Evolutionary conservation across 75 land plant species (phyloP), one percentile per base, ranked within the genome.

Genomic region (Picea glauca): DNA sequence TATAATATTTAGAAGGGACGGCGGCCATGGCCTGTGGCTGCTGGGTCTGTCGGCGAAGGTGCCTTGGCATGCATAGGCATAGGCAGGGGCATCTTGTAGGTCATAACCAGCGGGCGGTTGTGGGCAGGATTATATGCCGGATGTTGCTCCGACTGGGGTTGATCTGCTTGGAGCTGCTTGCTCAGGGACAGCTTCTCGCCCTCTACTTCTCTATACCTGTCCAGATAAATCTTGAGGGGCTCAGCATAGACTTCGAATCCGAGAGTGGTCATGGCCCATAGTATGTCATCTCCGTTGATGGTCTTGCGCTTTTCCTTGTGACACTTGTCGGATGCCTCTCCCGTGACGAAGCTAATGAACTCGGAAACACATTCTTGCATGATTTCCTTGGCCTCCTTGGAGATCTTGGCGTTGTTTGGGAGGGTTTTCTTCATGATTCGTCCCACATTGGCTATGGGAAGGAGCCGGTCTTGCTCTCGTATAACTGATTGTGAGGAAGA

Each of bases 371-470:
- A 89, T 83, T 91, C 91, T 83, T 91, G 92, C 21, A 91, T 84
- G 9, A 92, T 91, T 82, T 91, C 92, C 83, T 91, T 91, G 46
- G 93, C 92, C 64, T 91, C 93, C 80, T 91, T 91, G 63, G 92
- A 85, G 75, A 91, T 90, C 84, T 91, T 89, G 59, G 89, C 93
- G 58, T 91, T 91, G 13, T 87, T 89, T 1, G 93, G 93, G 35
- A 91, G 80, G 14, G 89, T 89, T 50, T 85, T 82, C 84, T 91
- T 91, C 93, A 89, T 89, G 79, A 91, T 87, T 54, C 91, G 66
- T 80, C 91, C 85, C 75, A 91, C 88, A 75, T 91, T 91, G 18
- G 93, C 93, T 65, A 89, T 89, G 58, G 93, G 93, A 23, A 91
- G 86, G 74, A 91, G 85, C 40, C 92, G 83, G 72, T 91, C 93